Base-by-base conservation (phyloP, 345 rosid genomes). In the Populus deltoides region DNA sequence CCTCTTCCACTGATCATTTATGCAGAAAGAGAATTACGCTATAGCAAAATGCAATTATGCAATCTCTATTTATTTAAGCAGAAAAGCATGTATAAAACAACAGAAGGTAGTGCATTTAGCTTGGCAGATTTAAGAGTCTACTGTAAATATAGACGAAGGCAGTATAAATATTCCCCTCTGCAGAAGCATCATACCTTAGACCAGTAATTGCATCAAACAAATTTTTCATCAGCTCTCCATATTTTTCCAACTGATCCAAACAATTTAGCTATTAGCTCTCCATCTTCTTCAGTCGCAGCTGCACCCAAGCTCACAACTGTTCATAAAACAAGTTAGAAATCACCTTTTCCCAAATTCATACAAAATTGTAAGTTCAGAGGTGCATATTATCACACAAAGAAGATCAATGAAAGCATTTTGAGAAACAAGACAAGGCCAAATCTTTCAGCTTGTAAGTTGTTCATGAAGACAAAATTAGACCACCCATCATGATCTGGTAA, bases 201-300 rank as follows among this genome's bases (percentile, higher is more conserved):
- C 90, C 99, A 81, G 98, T 94, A 75, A 93, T 79, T 74, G 97
- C 99, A 88, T 93, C 98, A 79, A 96, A 93, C 76, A 33, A 85
- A 49, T 77, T 92, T 93, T 80, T 96, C 99, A 75, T 93, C 91
- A 78, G 95, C 97, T 82, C 77, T 90, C 93, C 93, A 92, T 39
- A 92, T 86, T 84, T 92, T 93, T 78, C 98, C 98, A 69, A 93
- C 87, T 8, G 95, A 84, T 67, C 95, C 92, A 75, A 96, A 96
- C 78, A 93, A 82, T 80, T 89, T 87, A 61, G 89, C 45, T 11
- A 96, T 90, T 53, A 93, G 76, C 47, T 86, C 90, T 80, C 88
- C 97, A 83, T 93, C 98, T 77, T 86, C 91, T 87, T 88, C 89
- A 1, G 89, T 91, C 47, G 94, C 97, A 55, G 89, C 82, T 80